Base-by-base conservation (phyloP, 2,329 filamentous ascomycete genomes). In the Scolecobasidium constrictum region DNA sequence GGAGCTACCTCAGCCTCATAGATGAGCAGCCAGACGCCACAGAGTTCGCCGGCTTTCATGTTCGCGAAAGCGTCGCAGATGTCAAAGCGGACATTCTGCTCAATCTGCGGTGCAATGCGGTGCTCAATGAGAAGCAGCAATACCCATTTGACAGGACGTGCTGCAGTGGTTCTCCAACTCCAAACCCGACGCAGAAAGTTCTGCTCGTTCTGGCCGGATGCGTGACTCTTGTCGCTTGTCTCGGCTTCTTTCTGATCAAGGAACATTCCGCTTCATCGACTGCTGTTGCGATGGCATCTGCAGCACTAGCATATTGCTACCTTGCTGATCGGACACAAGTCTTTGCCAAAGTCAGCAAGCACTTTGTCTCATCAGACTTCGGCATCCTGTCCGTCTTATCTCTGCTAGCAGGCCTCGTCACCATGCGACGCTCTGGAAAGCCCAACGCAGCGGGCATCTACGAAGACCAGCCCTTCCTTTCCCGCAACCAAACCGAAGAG, bases 401-500 rank as follows among this genome's bases (percentile, higher is more conserved):
- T 34, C 38, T 45, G 4, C 16, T 20, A 11, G 15, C 26, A 12
- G 38, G 43, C 19, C n/a, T 41, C 17, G 16, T 45, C 12, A 34
- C n/a, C n/a, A 35, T 45, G 3, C 43, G 43, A 13, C 20, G 26
- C 7, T 35, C 38, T 6, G n/a, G 21, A 13, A 18, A 20, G 7
- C 12, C 40, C 9, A n/a, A n/a, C n/a, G n/a, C n/a, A n/a, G n/a
- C 37, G 9, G 12, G 6, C 9, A 11, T 19, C 13, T 20, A 39
- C 18, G 17, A 23, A 39, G 12, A 9, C 37, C 11, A 23, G 22
- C 17, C 55, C 5, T 65, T 70, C 37, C 55, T 77, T 6, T 64
- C 67, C 0, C 63, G 73, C 43, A 61, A 68, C 36, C 72, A 78
- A 49, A 72, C 71, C 0, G 66, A 77, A 47, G 76, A 79, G 52